Evolutionary conservation across 2,329 filamentous ascomycete genomes (phyloP).

Genomic region (Neocatenulostroma microsporum): DNA sequence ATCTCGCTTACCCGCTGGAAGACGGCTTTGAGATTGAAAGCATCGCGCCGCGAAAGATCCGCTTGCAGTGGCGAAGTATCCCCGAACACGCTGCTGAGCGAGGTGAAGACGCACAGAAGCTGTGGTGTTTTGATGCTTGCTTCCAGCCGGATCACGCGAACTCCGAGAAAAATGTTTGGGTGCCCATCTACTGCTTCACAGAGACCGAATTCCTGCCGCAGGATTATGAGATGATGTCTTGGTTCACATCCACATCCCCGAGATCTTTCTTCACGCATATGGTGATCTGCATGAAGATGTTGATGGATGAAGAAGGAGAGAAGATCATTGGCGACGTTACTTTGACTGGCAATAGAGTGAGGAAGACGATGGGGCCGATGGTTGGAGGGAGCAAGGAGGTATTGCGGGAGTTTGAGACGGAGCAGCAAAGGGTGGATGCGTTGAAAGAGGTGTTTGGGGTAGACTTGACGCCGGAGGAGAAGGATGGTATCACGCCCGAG

Average conservation of each 20-base stretch:
- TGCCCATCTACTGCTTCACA: slow-evolving; percentile 56
- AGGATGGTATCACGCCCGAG: slow-evolving; percentile 25
- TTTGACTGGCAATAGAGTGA: slow-evolving; percentile 38
- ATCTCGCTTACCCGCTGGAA: slow-evolving; percentile 32
- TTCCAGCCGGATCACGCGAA: too few species aligned
- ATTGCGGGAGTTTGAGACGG: slow-evolving; percentile 34
- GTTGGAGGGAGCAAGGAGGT: slow-evolving; percentile 36
- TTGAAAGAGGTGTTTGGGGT: slow-evolving; percentile 41
- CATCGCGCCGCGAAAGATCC: slow-evolving; percentile 16
- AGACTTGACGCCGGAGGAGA: slow-evolving; percentile 30
- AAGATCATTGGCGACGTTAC: slow-evolving; percentile 33
- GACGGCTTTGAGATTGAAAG: slow-evolving; percentile 16
- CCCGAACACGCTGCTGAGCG: slow-evolving; percentile 15
- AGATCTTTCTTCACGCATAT: slow-evolving; percentile 48
- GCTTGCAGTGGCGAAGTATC: slow-evolving; percentile 19
- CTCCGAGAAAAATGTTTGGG: slow-evolving; percentile 44
- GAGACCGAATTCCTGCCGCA: slow-evolving; percentile 55
- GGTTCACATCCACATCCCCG: slow-evolving; percentile 44
- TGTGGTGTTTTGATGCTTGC: slow-evolving; percentile 38
- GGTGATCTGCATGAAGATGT: slow-evolving; percentile 49
- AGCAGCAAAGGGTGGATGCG: slow-evolving; percentile 38
- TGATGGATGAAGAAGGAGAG: slow-evolving; percentile 36
- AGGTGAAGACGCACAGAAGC: slow-evolving; percentile 26
- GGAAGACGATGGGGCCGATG: slow-evolving; percentile 29
- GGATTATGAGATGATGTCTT: slow-evolving; percentile 57